phyloP scores from a whole-genome alignment of 2,329 filamentous ascomycete species.

The Gliomastix tumulicola region DNA sequence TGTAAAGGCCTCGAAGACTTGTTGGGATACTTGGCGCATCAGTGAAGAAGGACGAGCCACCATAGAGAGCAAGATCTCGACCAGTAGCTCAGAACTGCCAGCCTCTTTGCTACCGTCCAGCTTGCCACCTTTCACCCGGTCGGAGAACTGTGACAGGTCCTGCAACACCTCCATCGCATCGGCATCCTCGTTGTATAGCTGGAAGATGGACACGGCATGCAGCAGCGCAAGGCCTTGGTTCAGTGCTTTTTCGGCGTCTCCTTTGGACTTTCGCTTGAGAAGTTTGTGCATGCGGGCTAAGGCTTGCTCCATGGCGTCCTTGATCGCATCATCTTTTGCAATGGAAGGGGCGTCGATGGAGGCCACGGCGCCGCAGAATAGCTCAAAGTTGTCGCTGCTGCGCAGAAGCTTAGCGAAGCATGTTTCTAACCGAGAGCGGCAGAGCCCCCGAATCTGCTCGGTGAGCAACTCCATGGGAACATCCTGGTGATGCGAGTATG shows the following conservation, averaged over 20 bases:
- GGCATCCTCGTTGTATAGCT: slow-evolving; percentile 82
- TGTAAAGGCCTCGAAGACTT: slow-evolving; percentile 81
- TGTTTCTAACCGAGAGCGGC: slow-evolving; percentile 49
- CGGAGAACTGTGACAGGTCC: slow-evolving; percentile 72
- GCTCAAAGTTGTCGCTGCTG: slow-evolving; percentile 42
- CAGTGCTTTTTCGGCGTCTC: slow-evolving; percentile 26
- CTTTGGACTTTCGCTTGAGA: slow-evolving; percentile 30
- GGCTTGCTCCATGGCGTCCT: slow-evolving; percentile 44
- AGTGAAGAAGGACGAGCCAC: slow-evolving; percentile 78
- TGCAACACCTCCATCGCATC: slow-evolving; percentile 78
- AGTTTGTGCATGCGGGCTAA: slow-evolving; percentile 45
- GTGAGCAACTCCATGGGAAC: slow-evolving; percentile 36
- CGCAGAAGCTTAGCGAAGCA: slow-evolving; percentile 52
- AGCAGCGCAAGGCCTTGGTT: slow-evolving; percentile 69
- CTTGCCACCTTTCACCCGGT: slow-evolving; percentile 49
- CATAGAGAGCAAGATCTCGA: slow-evolving; percentile 88
- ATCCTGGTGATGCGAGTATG: slow-evolving; percentile 41
- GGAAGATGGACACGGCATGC: slow-evolving; percentile 76
- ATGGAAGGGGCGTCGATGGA: slow-evolving; percentile 45
- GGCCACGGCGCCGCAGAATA: slow-evolving; percentile 47
- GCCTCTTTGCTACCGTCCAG: slow-evolving; percentile 35
- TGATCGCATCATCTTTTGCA: slow-evolving; percentile 47
- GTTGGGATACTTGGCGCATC: slow-evolving; percentile 78
- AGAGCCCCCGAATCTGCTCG: slow-evolving; percentile 44
- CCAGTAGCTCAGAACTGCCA: slow-evolving; percentile 62